phyloP scores from a whole-genome alignment of 108 stramenopile species.

The Skeletonema costatum region DNA sequence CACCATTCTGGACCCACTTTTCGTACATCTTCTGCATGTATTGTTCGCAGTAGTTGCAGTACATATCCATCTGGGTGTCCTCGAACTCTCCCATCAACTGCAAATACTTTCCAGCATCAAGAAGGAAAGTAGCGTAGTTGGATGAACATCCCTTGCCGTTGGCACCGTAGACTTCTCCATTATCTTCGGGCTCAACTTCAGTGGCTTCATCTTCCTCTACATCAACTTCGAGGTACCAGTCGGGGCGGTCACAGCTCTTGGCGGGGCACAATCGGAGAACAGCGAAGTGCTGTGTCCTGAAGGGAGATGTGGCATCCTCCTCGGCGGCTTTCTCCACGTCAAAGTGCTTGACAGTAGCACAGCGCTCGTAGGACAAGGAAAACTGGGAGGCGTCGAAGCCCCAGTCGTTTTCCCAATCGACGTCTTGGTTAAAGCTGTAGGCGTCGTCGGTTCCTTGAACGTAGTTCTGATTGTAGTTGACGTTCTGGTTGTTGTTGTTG shows the following conservation, averaged over 20 bases:
- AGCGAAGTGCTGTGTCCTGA: constrained; percentile 74
- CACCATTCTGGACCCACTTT: constrained; percentile 15
- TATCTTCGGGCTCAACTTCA: constrained; percentile 9
- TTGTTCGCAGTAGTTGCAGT: constrained; percentile 56
- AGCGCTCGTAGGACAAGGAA: constrained; percentile 81
- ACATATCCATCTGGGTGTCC: constrained; percentile 55
- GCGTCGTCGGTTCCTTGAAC: constrained; percentile 23
- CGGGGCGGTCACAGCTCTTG: constrained; percentile 43
- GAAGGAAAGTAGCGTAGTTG: constrained; percentile 78
- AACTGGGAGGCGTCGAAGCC: constrained; percentile 68
- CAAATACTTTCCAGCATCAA: constrained; percentile 74
- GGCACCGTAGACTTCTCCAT: constrained; percentile 30
- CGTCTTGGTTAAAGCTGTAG: constrained; percentile 7
- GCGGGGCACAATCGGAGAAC: constrained; percentile 82
- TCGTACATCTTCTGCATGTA: constrained; percentile 23
- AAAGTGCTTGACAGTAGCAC: constrained; percentile 52
- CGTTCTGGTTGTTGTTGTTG: neutral
- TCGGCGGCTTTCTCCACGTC: constrained; percentile 49
- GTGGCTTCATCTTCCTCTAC: neutral
- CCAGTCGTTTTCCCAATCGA: constrained; percentile 28
- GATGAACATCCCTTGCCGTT: constrained; percentile 57
- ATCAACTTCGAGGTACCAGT: neutral
- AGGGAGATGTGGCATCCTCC: constrained; percentile 52
- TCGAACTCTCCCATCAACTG: constrained; percentile 69
- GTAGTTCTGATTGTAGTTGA: constrained; percentile 3